phyloP scores from a whole-genome alignment of 2,329 filamentous ascomycete genomes.

The Arthrobotrys pseudoclavata region DNA sequence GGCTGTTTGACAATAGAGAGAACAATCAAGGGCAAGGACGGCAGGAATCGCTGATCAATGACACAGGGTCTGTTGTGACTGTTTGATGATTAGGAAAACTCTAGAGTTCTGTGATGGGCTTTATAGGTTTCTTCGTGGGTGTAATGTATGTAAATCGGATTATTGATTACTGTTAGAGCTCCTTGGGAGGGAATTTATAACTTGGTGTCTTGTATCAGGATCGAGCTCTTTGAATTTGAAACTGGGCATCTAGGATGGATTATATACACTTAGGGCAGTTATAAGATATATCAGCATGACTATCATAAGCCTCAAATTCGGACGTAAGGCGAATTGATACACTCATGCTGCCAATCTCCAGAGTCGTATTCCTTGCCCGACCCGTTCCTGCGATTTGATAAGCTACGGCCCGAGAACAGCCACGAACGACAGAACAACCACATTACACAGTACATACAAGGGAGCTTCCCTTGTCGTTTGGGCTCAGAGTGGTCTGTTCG shows the following conservation, averaged over 20 bases:
- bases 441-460: background rate
- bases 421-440: conserved; percentile 18
- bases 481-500: conserved; percentile 22
- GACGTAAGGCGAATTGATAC: conserved; percentile 47
- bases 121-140: background rate
- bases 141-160: conserved; percentile 6
- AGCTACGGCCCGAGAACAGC: conserved; percentile 49
- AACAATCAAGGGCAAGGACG: background rate
- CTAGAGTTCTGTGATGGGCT: background rate
- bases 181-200: background rate
- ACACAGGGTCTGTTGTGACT: conserved; percentile 8
- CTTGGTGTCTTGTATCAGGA: conserved; percentile 1
- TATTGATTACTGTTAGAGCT: conserved; percentile 15
- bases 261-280: conserved; percentile 30
- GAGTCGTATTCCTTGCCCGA: conserved; percentile 38
- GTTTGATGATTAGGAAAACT: conserved; percentile 16
- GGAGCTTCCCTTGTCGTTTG: conserved; percentile 23
- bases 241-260: conserved; percentile 9
- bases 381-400: conserved; percentile 54
- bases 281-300: conserved; percentile 15
- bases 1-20: background rate
- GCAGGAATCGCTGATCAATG: conserved; percentile 25
- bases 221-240: conserved; percentile 17
- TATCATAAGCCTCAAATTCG: conserved; percentile 48
- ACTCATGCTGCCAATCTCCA: conserved; percentile 29